phyloP scores from a whole-genome alignment of 129 eudicot genomes.

The Flaveria sonorensis region DNA sequence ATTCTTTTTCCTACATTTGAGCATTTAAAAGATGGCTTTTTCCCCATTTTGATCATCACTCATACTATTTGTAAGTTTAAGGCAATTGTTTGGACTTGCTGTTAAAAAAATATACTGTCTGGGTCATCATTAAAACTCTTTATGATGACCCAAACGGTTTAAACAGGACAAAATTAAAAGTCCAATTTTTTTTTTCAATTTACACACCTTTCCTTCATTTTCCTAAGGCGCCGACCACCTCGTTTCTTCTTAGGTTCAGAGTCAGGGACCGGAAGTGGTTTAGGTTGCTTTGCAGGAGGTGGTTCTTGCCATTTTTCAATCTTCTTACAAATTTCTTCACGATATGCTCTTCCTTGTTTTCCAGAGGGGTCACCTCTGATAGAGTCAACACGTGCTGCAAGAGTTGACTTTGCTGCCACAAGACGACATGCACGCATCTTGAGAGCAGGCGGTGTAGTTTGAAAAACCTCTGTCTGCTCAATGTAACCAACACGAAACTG shows the following conservation, averaged over 20 bases:
- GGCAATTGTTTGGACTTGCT: not conserved
- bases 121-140: not conserved
- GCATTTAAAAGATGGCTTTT: not conserved
- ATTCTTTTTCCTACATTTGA: not conserved
- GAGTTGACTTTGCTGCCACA: constrained; percentile 84
- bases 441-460: constrained; percentile 80
- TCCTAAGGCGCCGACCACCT: constrained; percentile 86
- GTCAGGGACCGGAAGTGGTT: constrained; percentile 99
- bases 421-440: constrained; percentile 40
- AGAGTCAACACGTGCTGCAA: constrained; percentile 93
- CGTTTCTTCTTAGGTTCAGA: constrained; percentile 95
- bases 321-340: constrained; percentile 83
- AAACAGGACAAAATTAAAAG: not conserved
- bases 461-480: constrained; percentile 90
- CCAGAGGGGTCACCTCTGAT: constrained; percentile 93
- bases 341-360: constrained; percentile 65
- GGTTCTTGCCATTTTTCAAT: constrained; percentile 99
- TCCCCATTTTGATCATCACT: not conserved
- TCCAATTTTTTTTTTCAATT: too few species aligned
- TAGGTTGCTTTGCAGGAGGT: constrained; percentile 97
- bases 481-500: constrained; percentile 84
- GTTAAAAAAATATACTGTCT: not conserved
- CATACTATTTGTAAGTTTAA: not conserved
- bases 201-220: constrained; percentile 85
- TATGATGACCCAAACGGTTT: not conserved